These are phyloP conservation scores for Aethionema arabicum DNA, from an alignment of 345 rosid genomes.

Conservation along the genomic window DNA sequence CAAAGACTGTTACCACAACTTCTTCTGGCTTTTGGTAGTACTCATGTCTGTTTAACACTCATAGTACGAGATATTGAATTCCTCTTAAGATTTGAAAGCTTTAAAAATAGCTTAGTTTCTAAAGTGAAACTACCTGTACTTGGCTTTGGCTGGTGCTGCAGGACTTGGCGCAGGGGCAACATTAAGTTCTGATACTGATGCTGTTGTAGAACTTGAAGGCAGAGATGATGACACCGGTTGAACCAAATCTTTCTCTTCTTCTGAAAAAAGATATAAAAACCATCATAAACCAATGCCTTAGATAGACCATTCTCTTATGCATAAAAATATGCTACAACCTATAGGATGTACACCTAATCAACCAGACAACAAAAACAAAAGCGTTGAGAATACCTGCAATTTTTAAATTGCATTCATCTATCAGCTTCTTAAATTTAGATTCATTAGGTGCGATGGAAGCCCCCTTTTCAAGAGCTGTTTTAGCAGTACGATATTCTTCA, in stretches of 20 bases:
- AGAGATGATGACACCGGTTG: constrained; percentile 7
- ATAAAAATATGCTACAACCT: no score
- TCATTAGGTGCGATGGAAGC: constrained; percentile 58
- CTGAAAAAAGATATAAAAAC: constrained; percentile 10
- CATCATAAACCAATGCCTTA: neutral
- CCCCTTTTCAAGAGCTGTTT: constrained; percentile 74
- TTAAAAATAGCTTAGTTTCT: neutral
- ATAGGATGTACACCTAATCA: neutral
- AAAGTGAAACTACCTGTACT: constrained; percentile 47
- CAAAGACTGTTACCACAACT: constrained; percentile 83
- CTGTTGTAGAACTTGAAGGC: constrained; percentile 15
- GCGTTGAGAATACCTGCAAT: constrained; percentile 48
- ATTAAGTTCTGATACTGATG: constrained; percentile 16
- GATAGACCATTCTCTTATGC: neutral
- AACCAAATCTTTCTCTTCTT: constrained; percentile 38
- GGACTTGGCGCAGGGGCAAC: constrained; percentile 9
- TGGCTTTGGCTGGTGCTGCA: constrained; percentile 41
- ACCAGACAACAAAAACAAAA: constrained; percentile 7
- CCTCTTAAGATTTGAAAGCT: neutral
- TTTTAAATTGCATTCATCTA: constrained; percentile 61
- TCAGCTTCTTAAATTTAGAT: constrained; percentile 59
- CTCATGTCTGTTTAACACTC: constrained; percentile 58
- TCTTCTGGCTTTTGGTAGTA: constrained; percentile 87
- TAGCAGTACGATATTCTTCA: constrained; percentile 83
- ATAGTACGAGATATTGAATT: constrained; percentile 3